Evolutionary conservation across 2,329 filamentous ascomycete species (phyloP).

Genomic region (Fusarium palustre): DNA sequence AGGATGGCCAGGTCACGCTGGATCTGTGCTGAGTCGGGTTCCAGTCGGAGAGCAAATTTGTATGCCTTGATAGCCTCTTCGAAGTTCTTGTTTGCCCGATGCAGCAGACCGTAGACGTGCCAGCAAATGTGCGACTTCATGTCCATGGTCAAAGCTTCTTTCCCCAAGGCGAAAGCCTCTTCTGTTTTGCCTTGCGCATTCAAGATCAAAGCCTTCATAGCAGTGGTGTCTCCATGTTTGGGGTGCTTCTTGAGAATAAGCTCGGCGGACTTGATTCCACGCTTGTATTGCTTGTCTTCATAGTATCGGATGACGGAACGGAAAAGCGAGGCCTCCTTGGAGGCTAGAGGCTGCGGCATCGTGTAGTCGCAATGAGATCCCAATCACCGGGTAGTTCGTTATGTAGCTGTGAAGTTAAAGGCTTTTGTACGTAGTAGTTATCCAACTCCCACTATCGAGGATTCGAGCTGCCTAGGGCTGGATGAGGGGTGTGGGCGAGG

Average conservation of each 20-base stretch:
- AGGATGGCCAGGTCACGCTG: constrained; percentile 92
- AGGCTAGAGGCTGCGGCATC: constrained; percentile 79
- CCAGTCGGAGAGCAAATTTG: constrained; percentile 91
- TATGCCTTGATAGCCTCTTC: constrained; percentile 99
- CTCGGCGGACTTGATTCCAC: constrained; percentile 92
- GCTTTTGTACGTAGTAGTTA: constrained; percentile 11
- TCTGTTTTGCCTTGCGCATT: constrained; percentile 92
- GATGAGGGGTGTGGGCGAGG: constrained; percentile 38
- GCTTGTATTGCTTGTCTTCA: constrained; percentile 98
- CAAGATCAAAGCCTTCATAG: constrained; percentile 98
- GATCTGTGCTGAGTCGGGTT: constrained; percentile 95
- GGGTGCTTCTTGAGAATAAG: constrained; percentile 95
- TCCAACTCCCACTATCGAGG: constrained; percentile 30
- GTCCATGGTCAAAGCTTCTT: constrained; percentile 90
- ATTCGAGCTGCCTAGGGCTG: constrained; percentile 26
- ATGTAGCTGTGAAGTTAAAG: neutral
- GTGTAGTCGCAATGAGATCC: constrained; percentile 34
- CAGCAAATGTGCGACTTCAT: constrained; percentile 99
- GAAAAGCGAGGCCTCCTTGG: constrained; percentile 95
- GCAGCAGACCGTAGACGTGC: constrained; percentile 97
- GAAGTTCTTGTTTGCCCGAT: constrained; percentile 95
- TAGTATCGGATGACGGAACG: constrained; percentile 94
- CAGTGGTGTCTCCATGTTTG: constrained; percentile 97
- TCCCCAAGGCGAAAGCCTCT: constrained; percentile 93
- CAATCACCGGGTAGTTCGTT: neutral